phyloP scores from a whole-genome alignment of 116 monocot genomes.

The Zostera marina region DNA sequence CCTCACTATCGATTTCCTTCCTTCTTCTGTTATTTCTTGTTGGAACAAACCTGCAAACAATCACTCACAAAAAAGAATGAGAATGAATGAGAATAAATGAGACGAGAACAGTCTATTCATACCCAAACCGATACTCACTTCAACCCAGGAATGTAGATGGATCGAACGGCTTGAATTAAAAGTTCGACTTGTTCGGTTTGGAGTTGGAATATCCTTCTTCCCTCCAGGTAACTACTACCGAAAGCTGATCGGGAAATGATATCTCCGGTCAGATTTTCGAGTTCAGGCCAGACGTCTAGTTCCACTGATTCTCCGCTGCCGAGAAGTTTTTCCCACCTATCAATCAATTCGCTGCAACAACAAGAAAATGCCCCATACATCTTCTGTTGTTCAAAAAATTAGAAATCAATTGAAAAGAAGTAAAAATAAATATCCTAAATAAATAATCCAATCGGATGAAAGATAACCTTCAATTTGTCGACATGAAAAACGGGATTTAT shows the following conservation, averaged over 20 bases:
- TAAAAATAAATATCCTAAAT: background rate
- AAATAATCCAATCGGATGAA: background rate
- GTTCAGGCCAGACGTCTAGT: conserved; percentile 36
- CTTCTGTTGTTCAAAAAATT: conserved; percentile 8
- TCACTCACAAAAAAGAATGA: background rate
- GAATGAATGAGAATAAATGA: background rate
- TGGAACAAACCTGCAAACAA: conserved; percentile 37
- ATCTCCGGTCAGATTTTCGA: conserved; percentile 36
- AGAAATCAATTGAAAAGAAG: background rate
- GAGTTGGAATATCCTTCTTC: conserved; percentile 29
- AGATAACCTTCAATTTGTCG: conserved; percentile 37
- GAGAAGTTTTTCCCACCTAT: conserved; percentile 30
- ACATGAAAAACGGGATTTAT: conserved; percentile 33
- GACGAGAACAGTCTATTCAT: background rate
- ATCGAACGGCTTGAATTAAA: conserved; percentile 1
- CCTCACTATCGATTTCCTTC: conserved; percentile 12
- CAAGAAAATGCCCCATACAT: conserved; percentile 40
- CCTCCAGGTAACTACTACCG: conserved; percentile 42
- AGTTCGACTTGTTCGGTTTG: conserved; percentile 19
- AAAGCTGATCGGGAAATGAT: conserved; percentile 42
- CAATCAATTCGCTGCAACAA: conserved; percentile 24
- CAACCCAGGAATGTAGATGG: conserved; percentile 17
- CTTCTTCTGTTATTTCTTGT: conserved; percentile 21
- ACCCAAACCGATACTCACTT: conserved; percentile 18
- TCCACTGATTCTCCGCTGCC: conserved; percentile 10